Base-by-base conservation (phyloP, 768 basidiomycete genomes). In the Leucosporidium creatinivorum region DNA sequence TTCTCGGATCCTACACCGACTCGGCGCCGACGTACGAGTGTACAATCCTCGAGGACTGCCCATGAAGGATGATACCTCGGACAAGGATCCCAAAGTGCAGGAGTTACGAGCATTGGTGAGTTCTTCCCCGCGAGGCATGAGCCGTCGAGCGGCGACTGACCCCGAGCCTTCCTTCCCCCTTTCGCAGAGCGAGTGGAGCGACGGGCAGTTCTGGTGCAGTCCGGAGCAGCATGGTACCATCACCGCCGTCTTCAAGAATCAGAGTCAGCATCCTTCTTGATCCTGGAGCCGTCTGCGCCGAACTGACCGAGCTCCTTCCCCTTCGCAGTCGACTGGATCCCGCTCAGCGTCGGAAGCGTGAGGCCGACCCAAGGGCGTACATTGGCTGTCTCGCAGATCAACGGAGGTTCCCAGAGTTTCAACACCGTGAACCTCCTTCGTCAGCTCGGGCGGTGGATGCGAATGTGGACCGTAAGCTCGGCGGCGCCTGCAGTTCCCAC, bases 191-290 rank as follows among this genome's bases (percentile, higher is more conserved):
- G 70, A 73, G 17, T 75, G 73, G 75, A 69, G 65, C 49, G 65
- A 75, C 18, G 74, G 66, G 4, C 74, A 76, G 19, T 64, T 77
- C 36, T 77, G 73, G 73, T 73, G 65, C 56, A 72, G 68, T 8
- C 76, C 77, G 0, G 77, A 77, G 50, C 76, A 79, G 63, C 78
- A 79, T 50, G 78, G 78, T 0, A 76, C 75, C 7, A 75, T 79
- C 52, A 79, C 78, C 4, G 78, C 75, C 1, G 76, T 77, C 4
- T 72, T 78, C 62, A 78, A 79, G 75, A 79, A 75, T 44, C 79
- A 79, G 66, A 77, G 76, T 77, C 54, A 47, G 71, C 0, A 1
- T n/a, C 61, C 28, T 18, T 21, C 19, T 33, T 10, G 33, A 33
- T 10, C 4, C 10, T 33, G 33, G 10, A 10, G 33, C 55, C n/a